Evolutionary conservation across 1,284 basidiomycete species (phyloP).

Genomic region (Malassezia vespertilionis): DNA sequence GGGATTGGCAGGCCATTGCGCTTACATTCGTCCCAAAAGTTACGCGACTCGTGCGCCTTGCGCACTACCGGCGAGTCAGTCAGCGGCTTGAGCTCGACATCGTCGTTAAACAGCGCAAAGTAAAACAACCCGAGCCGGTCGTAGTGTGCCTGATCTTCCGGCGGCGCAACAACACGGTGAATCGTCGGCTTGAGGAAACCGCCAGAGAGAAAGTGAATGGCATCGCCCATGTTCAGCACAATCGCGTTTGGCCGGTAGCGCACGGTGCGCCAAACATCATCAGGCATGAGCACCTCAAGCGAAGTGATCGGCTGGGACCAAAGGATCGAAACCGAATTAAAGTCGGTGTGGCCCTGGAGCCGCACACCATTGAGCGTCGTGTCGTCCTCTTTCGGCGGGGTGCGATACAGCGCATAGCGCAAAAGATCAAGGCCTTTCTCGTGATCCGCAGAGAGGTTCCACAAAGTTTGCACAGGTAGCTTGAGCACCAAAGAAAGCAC

Average conservation of each 20-base stretch:
- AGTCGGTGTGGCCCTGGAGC: slow-evolving; percentile 51
- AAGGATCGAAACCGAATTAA: slow-evolving; percentile 49
- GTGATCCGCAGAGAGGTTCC: slow-evolving; percentile 48
- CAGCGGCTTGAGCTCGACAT: slow-evolving; percentile 43
- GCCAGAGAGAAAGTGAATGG: slow-evolving; percentile 40
- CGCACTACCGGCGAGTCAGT: slow-evolving; percentile 39
- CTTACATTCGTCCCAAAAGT: slow-evolving; percentile 31
- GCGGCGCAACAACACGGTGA: slow-evolving; percentile 49
- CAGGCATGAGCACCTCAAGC: slow-evolving; percentile 49
- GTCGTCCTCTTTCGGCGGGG: slow-evolving; percentile 43
- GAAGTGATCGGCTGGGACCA: slow-evolving; percentile 50
- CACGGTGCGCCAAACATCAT: slow-evolving; percentile 49
- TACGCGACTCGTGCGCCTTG: slow-evolving; percentile 22
- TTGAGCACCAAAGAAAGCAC: slow-evolving; percentile 50
- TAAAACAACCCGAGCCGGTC: slow-evolving; percentile 48
- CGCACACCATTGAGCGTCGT: slow-evolving; percentile 47
- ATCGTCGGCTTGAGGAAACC: slow-evolving; percentile 48
- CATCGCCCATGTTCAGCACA: slow-evolving; percentile 44
- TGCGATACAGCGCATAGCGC: slow-evolving; percentile 50
- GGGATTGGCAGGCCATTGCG: slow-evolving; percentile 25
- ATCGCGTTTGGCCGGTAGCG: slow-evolving; percentile 46
- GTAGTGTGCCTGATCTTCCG: slow-evolving; percentile 48
- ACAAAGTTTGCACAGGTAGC: slow-evolving; percentile 49
- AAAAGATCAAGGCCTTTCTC: slow-evolving; percentile 49
- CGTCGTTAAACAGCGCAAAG: slow-evolving; percentile 49